Percentiles rank a stretch among this genome's conserved stretches.
These are phyloP conservation scores for Thelonectria rubi DNA, from an alignment of 2,329 filamentous ascomycete genomes.

Conservation along the genomic window DNA sequence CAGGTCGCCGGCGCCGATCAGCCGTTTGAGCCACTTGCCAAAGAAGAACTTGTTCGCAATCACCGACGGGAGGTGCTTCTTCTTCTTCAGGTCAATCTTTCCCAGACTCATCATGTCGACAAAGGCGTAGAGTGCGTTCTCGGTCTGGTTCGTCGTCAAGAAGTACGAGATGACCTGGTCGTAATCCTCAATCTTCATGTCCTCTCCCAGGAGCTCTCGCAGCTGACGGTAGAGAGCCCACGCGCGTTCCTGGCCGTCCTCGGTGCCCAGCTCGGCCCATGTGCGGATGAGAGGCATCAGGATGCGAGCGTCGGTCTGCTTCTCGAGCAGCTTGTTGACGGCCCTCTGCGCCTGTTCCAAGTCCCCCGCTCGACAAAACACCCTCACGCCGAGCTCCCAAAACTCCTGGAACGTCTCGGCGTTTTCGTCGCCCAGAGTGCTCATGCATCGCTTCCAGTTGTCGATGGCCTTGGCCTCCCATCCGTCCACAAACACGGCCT, in stretches of 20 bases:
- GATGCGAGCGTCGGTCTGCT: constrained; percentile 62
- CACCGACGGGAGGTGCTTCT: constrained; percentile 56
- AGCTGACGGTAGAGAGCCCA: constrained; percentile 75
- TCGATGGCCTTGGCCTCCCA: constrained; percentile 68
- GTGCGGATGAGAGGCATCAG: constrained; percentile 75
- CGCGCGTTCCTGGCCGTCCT: constrained; percentile 62
- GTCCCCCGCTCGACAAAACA: constrained; percentile 68
- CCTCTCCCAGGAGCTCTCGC: constrained; percentile 65
- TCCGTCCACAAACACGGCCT: constrained; percentile 72
- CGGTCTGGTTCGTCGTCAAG: constrained; percentile 69
- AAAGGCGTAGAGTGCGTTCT: constrained; percentile 78
- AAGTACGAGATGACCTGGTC: constrained; percentile 78
- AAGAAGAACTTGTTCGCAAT: constrained; percentile 82
- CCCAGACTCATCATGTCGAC: constrained; percentile 86
- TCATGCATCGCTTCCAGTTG: constrained; percentile 68
- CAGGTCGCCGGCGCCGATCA: constrained; percentile 77
- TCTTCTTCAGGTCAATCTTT: constrained; percentile 57
- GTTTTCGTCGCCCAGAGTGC: constrained; percentile 58
- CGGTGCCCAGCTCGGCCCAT: constrained; percentile 63
- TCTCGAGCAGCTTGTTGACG: constrained; percentile 62
- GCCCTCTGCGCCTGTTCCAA: constrained; percentile 66
- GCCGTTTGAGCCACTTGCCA: constrained; percentile 86
- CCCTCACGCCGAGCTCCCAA: constrained; percentile 72
- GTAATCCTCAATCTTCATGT: constrained; percentile 77
- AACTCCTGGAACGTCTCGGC: constrained; percentile 61